Base-by-base conservation (phyloP, 345 rosid genomes). In the Boechera divaricarpa region DNA sequence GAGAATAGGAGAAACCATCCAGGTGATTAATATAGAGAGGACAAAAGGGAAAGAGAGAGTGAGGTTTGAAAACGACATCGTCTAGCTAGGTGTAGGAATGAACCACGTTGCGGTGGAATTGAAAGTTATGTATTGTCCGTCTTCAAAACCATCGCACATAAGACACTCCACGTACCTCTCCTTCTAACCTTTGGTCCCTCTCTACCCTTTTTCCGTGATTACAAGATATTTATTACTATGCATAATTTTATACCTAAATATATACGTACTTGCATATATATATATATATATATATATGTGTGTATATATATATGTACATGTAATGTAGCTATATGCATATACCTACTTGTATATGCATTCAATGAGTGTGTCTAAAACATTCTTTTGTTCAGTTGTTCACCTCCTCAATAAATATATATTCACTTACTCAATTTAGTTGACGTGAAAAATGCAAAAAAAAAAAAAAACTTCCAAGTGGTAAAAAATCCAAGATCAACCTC, bases 101-200 rank as follows among this genome's bases (percentile, higher is more conserved):
- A 78, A 67, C 81, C 81, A 78, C 81, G 81, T 78, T 59, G 63
- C 77, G 63, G 63, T 66, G 77, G 49, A 33, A 72, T 49, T 78
- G 59, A 66, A 72, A 78, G 77, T 71, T 57, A 38, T 16, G 69
- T 57, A 48, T 65, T 48, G 72, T 57, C 61, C 68, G 39, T 67
- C 77, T 6, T 72, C 69, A 51, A 29, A 66, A 78, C 35, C 33
- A 57, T 47, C 59, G 35, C 67, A 58, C 36, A 65, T 10, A 24
- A 38, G 63, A 48, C 56, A 65, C 32, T 71, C 68, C 77, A 71
- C 81, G 81, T 78, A 77, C 67, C 72, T 64, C 72, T 64, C 24
- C 47, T 77, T 56, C 38, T 56, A 64, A 64, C 73, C 62, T 70
- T 64, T 71, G 69, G 73, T 66, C 81, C 63, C 62, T 71, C 67